phyloP scores from a whole-genome alignment of 345 rosid genomes.

The Populus euphratica region DNA sequence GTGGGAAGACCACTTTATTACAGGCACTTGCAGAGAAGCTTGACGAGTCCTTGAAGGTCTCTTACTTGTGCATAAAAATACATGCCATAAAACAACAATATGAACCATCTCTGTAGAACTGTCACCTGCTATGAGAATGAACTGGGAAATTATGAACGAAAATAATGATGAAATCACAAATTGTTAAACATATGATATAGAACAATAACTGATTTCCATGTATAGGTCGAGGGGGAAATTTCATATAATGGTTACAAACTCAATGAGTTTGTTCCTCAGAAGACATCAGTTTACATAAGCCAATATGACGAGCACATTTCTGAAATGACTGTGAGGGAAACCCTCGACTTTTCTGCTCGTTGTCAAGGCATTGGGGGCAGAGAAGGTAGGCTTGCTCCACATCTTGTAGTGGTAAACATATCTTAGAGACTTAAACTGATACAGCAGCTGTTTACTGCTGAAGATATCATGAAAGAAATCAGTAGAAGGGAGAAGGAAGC shows the following conservation, averaged over 20 bases:
- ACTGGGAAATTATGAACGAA: too few relatives aligned
- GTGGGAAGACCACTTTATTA: constrained; percentile 50
- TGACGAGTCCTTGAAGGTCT: constrained; percentile 40
- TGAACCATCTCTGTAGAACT: not conserved
- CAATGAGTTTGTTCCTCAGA: constrained; percentile 38
- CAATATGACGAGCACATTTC: constrained; percentile 36
- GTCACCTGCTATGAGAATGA: not conserved
- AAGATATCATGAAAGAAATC: constrained; percentile 41
- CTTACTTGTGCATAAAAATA: not conserved
- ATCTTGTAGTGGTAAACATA: not conserved
- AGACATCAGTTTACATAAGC: constrained; percentile 40
- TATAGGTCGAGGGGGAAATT: constrained; percentile 31
- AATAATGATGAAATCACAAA: too few relatives aligned
- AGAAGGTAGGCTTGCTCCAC: constrained; percentile 17
- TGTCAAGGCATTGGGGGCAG: constrained; percentile 41
- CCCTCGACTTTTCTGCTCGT: constrained; percentile 38
- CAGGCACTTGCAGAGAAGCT: constrained; percentile 47
- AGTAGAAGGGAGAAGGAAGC: constrained; percentile 45
- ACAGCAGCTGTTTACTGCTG: not conserved
- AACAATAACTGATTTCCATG: too few relatives aligned
- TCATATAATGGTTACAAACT: constrained; percentile 35
- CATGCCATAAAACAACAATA: too few relatives aligned
- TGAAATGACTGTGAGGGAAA: constrained; percentile 44
- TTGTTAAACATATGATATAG: too few relatives aligned
- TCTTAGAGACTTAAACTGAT: not conserved